Evolutionary conservation across 345 rosid species (phyloP).

Genomic region (Eucalyptus erythrocorys): DNA sequence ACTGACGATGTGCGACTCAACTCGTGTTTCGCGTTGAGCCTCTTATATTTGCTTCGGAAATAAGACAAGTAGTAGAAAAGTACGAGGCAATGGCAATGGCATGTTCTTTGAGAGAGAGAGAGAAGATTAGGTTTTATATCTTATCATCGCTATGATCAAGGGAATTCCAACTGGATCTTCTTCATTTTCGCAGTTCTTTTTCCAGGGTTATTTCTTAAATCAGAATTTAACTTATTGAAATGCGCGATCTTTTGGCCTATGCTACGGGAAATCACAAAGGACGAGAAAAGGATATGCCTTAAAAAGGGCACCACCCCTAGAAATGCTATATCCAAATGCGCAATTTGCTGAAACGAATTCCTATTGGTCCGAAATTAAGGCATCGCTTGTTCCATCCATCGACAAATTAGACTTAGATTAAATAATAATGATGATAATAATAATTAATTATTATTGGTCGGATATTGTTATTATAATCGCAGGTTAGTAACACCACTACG

Average conservation of each 20-base stretch:
- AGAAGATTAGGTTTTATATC: not conserved
- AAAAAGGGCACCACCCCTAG: not conserved
- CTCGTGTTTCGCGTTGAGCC: not conserved
- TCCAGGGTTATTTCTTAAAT: not conserved
- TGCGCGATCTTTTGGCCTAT: not conserved
- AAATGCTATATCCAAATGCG: not conserved
- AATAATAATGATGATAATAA: not conserved
- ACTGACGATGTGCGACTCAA: not conserved
- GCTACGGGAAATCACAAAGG: not conserved
- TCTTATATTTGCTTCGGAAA: not conserved
- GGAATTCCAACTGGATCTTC: not conserved
- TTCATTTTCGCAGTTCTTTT: not conserved
- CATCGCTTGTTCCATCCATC: not conserved
- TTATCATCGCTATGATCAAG: not conserved
- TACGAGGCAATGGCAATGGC: not conserved
- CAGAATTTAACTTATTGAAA: not conserved
- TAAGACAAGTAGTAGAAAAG: not conserved
- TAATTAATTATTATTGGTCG: no score
- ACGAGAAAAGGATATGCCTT: not conserved
- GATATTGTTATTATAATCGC: not conserved
- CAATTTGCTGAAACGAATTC: not conserved
- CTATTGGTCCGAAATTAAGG: not conserved
- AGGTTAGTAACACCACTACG: not conserved
- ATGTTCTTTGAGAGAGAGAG: not conserved
- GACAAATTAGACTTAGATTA: not conserved